Evolutionary conservation across 805 yeast species (phyloP).

Genomic region (Sungouiozyma ichnusensis): DNA sequence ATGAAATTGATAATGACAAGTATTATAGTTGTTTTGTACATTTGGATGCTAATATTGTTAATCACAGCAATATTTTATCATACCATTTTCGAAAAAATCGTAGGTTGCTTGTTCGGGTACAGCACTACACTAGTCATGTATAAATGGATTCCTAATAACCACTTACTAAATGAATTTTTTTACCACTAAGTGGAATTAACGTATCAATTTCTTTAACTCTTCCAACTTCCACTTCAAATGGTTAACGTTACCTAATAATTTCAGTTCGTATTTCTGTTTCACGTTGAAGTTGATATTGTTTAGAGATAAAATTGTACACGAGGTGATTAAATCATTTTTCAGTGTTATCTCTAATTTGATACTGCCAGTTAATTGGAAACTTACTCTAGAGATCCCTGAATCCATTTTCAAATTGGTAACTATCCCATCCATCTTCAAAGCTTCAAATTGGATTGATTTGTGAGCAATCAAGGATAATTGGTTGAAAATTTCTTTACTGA

Average conservation of each 20-base stretch:
- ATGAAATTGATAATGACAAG: slow-evolving; percentile 4
- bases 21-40: slow-evolving; percentile 11
- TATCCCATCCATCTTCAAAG: slow-evolving; percentile 8
- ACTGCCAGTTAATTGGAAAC: slow-evolving; percentile 5
- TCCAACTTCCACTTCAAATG: slow-evolving; percentile 12
- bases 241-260: slow-evolving; percentile 17
- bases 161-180: slow-evolving; percentile 3
- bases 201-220: slow-evolving; percentile 4
- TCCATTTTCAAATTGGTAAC: slow-evolving; percentile 15
- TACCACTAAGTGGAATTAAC: background rate
- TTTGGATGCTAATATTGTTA: slow-evolving; percentile 50
- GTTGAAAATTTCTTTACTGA: slow-evolving; percentile 20
- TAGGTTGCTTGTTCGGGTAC: slow-evolving; percentile 60
- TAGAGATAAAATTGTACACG: slow-evolving; percentile 7
- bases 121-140: slow-evolving; percentile 40
- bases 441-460: slow-evolving; percentile 4
- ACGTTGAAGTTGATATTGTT: background rate
- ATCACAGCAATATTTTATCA: slow-evolving; percentile 83
- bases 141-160: slow-evolving; percentile 15
- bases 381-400: slow-evolving; percentile 10
- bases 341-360: slow-evolving; percentile 11
- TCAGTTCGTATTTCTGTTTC: slow-evolving; percentile 8
- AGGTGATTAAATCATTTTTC: slow-evolving; percentile 10
- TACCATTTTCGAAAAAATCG: slow-evolving; percentile 58
- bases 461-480: slow-evolving; percentile 6